Conservation (phyloP, 2,329 filamentous ascomycete genomes). For the Saccharata proteae region DNA sequence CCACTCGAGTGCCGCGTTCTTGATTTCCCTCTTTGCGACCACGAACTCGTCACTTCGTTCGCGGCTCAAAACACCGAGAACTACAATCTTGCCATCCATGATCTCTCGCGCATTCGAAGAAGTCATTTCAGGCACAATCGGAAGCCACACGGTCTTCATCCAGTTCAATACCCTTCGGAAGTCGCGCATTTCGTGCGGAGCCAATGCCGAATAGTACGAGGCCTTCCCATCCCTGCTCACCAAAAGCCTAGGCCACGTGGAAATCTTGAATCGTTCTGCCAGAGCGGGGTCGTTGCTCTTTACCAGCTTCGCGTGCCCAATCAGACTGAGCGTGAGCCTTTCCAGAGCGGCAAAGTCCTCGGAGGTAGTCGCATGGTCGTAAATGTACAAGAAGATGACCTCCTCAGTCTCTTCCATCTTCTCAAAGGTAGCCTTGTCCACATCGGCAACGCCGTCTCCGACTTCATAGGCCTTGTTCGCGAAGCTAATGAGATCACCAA, state of each 20-base stretch:
- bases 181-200: slow-evolving; percentile 82
- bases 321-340: slow-evolving; percentile 71
- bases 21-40: slow-evolving; percentile 74
- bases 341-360: slow-evolving; percentile 89
- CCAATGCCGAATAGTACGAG: slow-evolving; percentile 78
- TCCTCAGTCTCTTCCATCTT: slow-evolving; percentile 85
- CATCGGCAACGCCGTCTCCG: slow-evolving; percentile 64
- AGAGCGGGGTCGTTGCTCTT: slow-evolving; percentile 74
- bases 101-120: slow-evolving; percentile 86
- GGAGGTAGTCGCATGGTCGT: slow-evolving; percentile 83
- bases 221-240: slow-evolving; percentile 82
- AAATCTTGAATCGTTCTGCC: slow-evolving; percentile 80
- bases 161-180: slow-evolving; percentile 67
- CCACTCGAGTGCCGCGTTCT: slow-evolving; percentile 92
- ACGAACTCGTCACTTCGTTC: slow-evolving; percentile 69
- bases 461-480: slow-evolving; percentile 76
- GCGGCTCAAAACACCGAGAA: slow-evolving; percentile 75
- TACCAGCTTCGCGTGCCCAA: slow-evolving; percentile 84
- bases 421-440: slow-evolving; percentile 64
- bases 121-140: slow-evolving; percentile 87
- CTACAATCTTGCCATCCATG: slow-evolving; percentile 91
- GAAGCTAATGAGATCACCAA: slow-evolving; percentile 81
- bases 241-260: slow-evolving; percentile 87
- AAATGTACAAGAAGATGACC: slow-evolving; percentile 95
- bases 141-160: slow-evolving; percentile 96